A percentile compares a stretch with the other conserved stretches of the same genome.
Conservation (phyloP, 2,329 filamentous ascomycete genomes). For the Botrytis elliptica region DNA sequence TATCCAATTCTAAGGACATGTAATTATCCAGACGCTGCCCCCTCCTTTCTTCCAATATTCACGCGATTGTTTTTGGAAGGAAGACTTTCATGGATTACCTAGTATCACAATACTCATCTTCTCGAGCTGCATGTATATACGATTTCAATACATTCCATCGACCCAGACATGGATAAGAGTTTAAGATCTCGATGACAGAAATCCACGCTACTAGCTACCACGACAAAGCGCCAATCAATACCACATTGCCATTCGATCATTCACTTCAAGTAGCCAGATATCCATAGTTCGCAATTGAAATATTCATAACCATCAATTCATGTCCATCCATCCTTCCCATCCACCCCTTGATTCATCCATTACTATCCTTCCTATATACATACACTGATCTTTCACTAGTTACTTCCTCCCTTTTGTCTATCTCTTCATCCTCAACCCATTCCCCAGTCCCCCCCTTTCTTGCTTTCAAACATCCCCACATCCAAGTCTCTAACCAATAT, state of each 20-base stretch:
- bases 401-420: not conserved
- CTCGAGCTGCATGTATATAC: not conserved
- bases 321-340: not conserved
- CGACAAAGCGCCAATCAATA: not conserved
- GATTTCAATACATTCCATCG: not conserved
- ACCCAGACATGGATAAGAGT: not conserved
- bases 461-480: not conserved
- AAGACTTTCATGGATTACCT: not conserved
- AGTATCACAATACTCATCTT: not conserved
- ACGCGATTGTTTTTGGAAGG: not conserved
- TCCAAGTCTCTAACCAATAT: not conserved
- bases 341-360: constrained; percentile 3
- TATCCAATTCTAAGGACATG: no score
- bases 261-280: not conserved
- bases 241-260: not conserved
- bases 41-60: no score
- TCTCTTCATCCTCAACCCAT: not conserved
- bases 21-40: no score
- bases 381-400: not conserved
- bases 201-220: not conserved
- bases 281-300: not conserved
- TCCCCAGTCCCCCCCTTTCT: not conserved
- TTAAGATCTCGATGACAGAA: not conserved
- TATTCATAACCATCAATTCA: constrained; percentile 11
- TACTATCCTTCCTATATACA: constrained; percentile 14